phyloP scores from a whole-genome alignment of 768 basidiomycete genomes.

The Glaciozyma antarctica region DNA sequence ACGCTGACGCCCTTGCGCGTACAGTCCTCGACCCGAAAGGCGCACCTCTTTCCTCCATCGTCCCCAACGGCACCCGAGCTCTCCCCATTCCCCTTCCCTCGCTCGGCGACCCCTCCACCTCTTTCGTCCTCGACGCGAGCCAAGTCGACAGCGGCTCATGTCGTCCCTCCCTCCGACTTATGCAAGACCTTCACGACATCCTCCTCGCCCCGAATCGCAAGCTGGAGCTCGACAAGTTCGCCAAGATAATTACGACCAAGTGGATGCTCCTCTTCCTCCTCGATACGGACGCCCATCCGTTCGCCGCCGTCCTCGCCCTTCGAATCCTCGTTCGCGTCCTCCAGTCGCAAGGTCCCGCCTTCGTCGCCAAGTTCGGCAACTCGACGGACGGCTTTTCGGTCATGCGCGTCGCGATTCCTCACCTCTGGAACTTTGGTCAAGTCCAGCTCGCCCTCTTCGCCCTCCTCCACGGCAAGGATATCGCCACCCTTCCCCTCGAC shows the following conservation, averaged over 20 bases:
- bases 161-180: neutral
- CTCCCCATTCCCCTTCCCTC: neutral
- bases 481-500: slow-evolving; percentile 2
- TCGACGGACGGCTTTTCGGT: slow-evolving; percentile 1
- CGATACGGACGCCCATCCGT: neutral
- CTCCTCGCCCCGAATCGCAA: neutral
- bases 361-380: slow-evolving; percentile 7
- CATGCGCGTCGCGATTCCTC: slow-evolving; percentile 7
- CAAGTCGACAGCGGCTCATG: neutral
- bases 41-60: neutral
- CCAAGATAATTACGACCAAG: slow-evolving; percentile 5
- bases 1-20: neutral
- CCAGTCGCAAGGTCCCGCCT: slow-evolving; percentile 6
- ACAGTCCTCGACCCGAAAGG: neutral
- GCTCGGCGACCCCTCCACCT: neutral
- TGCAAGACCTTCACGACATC: slow-evolving; percentile 2
- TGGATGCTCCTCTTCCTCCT: slow-evolving; percentile 12
- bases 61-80: neutral
- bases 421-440: slow-evolving; percentile 7
- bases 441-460: slow-evolving; percentile 11
- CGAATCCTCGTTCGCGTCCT: slow-evolving; percentile 17
- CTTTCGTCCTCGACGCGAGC: slow-evolving; percentile 1
- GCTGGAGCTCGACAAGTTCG: neutral
- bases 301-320: slow-evolving; percentile 3
- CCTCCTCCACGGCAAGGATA: slow-evolving; percentile 5